Evolutionary conservation across 2,329 filamentous ascomycete species (phyloP), one percentile per base, ranked within the genome.

Genomic region (Exutisphaerella laricina): DNA sequence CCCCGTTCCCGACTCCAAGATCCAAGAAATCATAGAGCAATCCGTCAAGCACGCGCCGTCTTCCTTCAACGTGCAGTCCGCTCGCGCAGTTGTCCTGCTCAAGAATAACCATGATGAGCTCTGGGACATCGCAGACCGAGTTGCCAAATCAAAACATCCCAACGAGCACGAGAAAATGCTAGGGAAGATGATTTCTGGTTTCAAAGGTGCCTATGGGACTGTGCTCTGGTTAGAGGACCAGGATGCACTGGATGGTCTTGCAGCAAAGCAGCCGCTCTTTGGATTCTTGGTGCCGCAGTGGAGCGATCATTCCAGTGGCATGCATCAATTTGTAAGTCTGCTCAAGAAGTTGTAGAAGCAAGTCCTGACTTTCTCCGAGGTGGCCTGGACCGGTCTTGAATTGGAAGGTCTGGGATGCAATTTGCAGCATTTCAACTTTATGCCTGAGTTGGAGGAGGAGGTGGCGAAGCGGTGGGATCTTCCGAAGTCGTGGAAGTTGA

Each of bases 11-110:
- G 88, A 88, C 70, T 65, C 71, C 38, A 77, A 88, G 59, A 71
- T 88, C 65, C 68, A 76, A 57, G 75, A 84, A 55, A 78, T 88
- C 60, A 74, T 68, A 40, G 64, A 70, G 46, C 58, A 70, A 46
- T 72, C 79, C 41, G 70, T 90, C 53, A 71, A 79, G 46, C 74
- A 88, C 66, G 73, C 82, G 1, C 88, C 88, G 33, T 84, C 80
- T 38, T 81, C 82, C 50, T 95, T 94, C 81, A 95, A 95, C 79
- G 84, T 80, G 31, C 88, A 94, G 72, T 80, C 79, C 56, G 84
- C 85, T 55, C 82, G 89, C 47, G 70, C 84, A 45, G 76, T 94
- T 35, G 75, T 95, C 39, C 79, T 95, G 35, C 74, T 90, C 58
- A 81, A 83, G 59, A 77, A 75, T 49, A 84, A 94, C 66, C 88